Evolutionary conservation across 2,329 filamentous ascomycete species (phyloP), one percentile per base, ranked within the genome.

Genomic region (Xylariaceae sp.): DNA sequence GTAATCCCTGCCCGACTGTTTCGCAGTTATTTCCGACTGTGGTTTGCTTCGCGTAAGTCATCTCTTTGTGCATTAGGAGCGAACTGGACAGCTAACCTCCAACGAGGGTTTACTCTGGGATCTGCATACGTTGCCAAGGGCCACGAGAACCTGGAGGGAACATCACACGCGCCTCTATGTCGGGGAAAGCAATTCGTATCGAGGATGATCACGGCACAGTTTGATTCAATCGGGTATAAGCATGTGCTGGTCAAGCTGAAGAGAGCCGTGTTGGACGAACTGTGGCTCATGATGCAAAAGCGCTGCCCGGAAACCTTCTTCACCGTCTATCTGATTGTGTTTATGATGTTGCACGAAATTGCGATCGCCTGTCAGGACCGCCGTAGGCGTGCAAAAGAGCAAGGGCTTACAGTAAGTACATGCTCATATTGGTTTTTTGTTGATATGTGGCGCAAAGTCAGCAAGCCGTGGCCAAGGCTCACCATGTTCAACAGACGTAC

Each of bases 21-120:
- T n/a, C 54, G 59, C 1, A 73, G 74, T 8, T 70, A 79, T 3
- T 76, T 82, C 19, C 65, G 68, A 5, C 62, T 83, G 1, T 80
- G 79, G 76, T 79, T 82, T 61, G 76, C 76, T 3, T 75, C 76
- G 9, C 72, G 81, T 83, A 64, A 66, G 80, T 73, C 21, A 19
- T 40, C 33, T 9, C n/a, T 23, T 24, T 0, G 17, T 24, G 21
- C 9, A 6, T 53, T 11, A 6, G n/a, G n/a, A 40, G 3, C 23
- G 6, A 28, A 37, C 4, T 26, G 12, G 26, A 24, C 29, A 31
- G 34, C 50, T 48, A 9, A 28, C 33, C 28, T 7, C 6, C 11
- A 17, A 31, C 16, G 16, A 82, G 80, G 77, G 4, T 76, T 81
- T 43, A 77, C 75, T 0, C 74, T 75, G 1, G 78, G 79, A 0